Evolutionary conservation across 352 stramenopile species (phyloP).

Genomic region (Phytophthora fragariaefolia): DNA sequence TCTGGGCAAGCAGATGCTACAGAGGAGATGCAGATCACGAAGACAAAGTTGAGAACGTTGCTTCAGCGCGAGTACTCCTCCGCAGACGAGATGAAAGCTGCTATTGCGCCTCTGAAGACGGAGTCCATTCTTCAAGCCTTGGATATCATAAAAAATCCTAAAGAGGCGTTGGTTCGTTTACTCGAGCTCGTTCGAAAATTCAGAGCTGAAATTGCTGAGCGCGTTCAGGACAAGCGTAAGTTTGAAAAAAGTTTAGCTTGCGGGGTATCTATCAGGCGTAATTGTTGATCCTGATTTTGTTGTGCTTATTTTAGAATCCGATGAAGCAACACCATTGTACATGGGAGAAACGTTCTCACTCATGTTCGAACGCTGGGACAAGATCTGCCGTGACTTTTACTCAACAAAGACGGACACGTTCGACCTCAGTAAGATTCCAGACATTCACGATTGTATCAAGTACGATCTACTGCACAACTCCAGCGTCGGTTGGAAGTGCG

Average conservation of each 20-base stretch:
- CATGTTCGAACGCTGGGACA: conserved; percentile 94
- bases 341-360: conserved; percentile 97
- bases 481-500: conserved; percentile 88
- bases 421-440: conserved; percentile 96
- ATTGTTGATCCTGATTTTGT: no score
- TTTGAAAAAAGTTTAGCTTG: conserved; percentile 9
- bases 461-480: conserved; percentile 99
- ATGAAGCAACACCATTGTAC: conserved; percentile 91
- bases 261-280: no score
- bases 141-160: conserved; percentile 83
- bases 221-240: conserved; percentile 68
- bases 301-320: conserved; percentile 45
- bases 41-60: conserved; percentile 91
- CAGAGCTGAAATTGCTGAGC: conserved; percentile 80
- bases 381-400: conserved; percentile 96
- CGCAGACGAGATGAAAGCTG: conserved; percentile 65
- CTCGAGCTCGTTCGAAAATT: conserved; percentile 83
- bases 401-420: conserved; percentile 90
- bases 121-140: conserved; percentile 84
- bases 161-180: conserved; percentile 68
- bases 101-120: conserved; percentile 74
- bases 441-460: conserved; percentile 98
- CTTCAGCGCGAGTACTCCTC: conserved; percentile 87
- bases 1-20: conserved; percentile 98
- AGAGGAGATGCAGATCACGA: conserved; percentile 83